phyloP scores from a whole-genome alignment of 73 alveolate genomes.

The Tetrahymena borealis region DNA sequence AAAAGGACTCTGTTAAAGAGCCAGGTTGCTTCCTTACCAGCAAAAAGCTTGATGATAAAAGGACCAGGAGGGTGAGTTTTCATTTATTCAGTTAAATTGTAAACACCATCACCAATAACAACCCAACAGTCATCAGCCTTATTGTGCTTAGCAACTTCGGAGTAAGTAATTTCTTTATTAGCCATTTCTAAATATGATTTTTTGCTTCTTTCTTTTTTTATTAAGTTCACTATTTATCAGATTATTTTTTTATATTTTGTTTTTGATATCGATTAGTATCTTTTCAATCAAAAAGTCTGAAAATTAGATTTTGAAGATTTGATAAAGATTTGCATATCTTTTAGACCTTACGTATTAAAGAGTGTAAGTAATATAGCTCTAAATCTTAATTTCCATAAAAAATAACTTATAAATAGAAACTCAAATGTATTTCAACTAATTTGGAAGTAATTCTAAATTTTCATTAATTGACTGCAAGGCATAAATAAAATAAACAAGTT shows the following conservation, averaged over 20 bases:
- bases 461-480: no score
- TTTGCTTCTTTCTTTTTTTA: background rate
- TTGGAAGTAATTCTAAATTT: no score
- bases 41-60: background rate
- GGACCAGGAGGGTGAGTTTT: conserved; percentile 4
- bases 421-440: no score
- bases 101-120: background rate
- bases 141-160: background rate
- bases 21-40: background rate
- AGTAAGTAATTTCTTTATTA: background rate
- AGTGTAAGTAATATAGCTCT: no score
- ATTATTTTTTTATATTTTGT: background rate
- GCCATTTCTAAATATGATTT: background rate
- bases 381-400: no score
- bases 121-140: conserved; percentile 3
- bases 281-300: no score
- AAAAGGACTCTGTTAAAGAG: background rate
- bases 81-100: background rate
- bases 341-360: no score
- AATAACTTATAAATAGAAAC: no score
- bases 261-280: background rate
- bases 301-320: no score
- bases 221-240: background rate
- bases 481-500: no score
- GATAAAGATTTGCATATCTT: no score